Conservation (phyloP, 129 eudicot species). For the Chrysanthemum makinoi region DNA sequence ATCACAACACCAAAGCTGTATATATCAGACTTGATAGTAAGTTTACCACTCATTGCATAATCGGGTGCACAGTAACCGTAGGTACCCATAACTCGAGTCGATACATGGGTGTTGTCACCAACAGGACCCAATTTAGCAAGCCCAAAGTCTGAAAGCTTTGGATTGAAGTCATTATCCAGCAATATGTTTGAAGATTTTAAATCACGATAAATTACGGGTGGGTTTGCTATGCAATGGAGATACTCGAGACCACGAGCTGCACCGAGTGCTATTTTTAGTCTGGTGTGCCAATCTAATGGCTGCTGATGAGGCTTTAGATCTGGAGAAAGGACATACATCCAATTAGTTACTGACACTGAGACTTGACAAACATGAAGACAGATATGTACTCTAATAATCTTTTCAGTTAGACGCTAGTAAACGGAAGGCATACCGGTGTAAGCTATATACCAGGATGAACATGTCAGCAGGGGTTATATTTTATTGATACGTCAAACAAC, state of each 20-base stretch:
- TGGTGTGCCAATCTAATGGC: conserved; percentile 66
- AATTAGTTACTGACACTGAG: too few species aligned
- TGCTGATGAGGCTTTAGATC: conserved; percentile 37
- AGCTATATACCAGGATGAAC: too few species aligned
- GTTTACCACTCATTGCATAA: conserved; percentile 84
- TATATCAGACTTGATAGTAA: conserved; percentile 83
- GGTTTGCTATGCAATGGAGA: too few species aligned
- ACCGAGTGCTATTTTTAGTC: conserved; percentile 76
- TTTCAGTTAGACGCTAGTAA: too few species aligned
- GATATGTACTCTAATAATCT: too few species aligned
- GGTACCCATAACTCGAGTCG: conserved; percentile 96
- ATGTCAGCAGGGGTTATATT: too few species aligned
- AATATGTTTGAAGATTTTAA: too few species aligned
- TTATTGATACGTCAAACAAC: too few species aligned
- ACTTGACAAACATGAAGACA: too few species aligned
- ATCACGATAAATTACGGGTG: too few species aligned
- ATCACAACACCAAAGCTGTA: conserved; percentile 92
- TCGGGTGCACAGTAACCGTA: conserved; percentile 98
- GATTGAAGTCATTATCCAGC: conserved; percentile 43
- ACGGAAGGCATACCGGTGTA: too few species aligned
- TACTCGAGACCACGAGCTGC: conserved; percentile 57
- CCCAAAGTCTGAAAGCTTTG: conserved; percentile 89
- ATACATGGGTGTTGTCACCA: conserved; percentile 90
- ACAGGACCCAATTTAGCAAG: conserved; percentile 95
- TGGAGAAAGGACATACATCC: too few species aligned